phyloP scores from a whole-genome alignment of 192 early-diverging fungal species.

The Piromyces sp. region DNA sequence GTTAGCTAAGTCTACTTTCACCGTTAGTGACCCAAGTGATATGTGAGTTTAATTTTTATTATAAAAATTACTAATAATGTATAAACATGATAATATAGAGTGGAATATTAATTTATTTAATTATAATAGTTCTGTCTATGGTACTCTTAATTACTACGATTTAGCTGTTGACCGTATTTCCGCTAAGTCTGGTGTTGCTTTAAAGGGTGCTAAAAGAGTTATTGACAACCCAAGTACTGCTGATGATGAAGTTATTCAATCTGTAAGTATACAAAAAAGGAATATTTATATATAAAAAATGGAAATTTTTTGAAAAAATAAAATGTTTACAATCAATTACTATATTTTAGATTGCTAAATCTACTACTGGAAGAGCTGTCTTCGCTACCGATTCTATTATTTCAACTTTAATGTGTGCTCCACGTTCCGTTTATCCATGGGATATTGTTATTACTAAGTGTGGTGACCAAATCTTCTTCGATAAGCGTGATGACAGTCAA shows the following conservation, averaged over 20 bases:
- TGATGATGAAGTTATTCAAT: slow-evolving; percentile 69
- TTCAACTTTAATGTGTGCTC: slow-evolving; percentile 79
- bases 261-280: slow-evolving; percentile 1
- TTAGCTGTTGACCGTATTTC: slow-evolving; percentile 70
- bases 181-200: slow-evolving; percentile 56
- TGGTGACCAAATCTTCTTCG: slow-evolving; percentile 63
- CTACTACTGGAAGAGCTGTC: slow-evolving; percentile 18
- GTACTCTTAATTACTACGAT: slow-evolving; percentile 56
- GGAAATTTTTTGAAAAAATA: slow-evolving; percentile 5
- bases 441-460: slow-evolving; percentile 80
- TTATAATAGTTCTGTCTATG: slow-evolving; percentile 37
- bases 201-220: slow-evolving; percentile 46
- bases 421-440: slow-evolving; percentile 84
- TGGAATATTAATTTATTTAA: neutral
- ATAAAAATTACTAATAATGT: too few species aligned
- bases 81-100: too few species aligned
- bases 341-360: slow-evolving; percentile 4
- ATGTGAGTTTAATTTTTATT: slow-evolving; percentile 27
- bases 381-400: slow-evolving; percentile 83
- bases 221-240: slow-evolving; percentile 62
- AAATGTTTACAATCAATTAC: slow-evolving; percentile 9
- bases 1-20: slow-evolving; percentile 64
- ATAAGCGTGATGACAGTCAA: slow-evolving; percentile 68
- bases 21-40: slow-evolving; percentile 58
- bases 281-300: too few species aligned